These are phyloP conservation scores for Dicorynia guianensis DNA, from an alignment of 306 rosid species.

Conservation along the genomic window DNA sequence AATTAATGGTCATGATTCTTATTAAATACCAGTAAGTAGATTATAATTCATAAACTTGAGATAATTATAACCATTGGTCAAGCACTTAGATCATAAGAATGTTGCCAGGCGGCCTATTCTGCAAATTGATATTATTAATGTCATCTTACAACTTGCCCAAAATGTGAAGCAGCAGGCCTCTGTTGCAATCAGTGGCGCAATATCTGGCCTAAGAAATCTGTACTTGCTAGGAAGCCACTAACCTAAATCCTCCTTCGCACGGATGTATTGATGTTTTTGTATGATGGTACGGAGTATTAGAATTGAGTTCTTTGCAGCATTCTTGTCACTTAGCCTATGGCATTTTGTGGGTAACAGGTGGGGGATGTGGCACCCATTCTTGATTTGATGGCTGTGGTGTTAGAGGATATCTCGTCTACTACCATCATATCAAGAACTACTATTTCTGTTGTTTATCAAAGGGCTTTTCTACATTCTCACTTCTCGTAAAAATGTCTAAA, in stretches of 20 bases:
- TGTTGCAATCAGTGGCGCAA: conserved; percentile 75
- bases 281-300: conserved; percentile 4
- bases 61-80: too few species aligned
- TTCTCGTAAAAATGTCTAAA: conserved; percentile 38
- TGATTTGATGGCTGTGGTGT: conserved; percentile 86
- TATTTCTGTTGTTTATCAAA: conserved; percentile 74
- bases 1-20: too few species aligned
- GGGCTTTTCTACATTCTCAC: conserved; percentile 35
- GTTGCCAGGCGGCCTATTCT: conserved; percentile 70
- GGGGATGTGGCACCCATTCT: conserved; percentile 95
- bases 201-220: conserved; percentile 58
- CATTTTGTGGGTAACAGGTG: conserved; percentile 61
- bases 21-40: too few species aligned
- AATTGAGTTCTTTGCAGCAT: conserved; percentile 32
- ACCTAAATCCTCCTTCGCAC: not conserved
- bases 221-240: not conserved
- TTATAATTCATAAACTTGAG: too few species aligned
- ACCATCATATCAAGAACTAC: conserved; percentile 77
- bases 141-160: conserved; percentile 69
- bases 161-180: conserved; percentile 76
- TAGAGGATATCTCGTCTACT: conserved; percentile 72
- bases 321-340: conserved; percentile 30
- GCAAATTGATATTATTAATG: conserved; percentile 72
- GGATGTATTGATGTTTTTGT: not conserved
- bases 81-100: conserved; percentile 98